Percentiles rank a stretch among this genome's conserved stretches.
phyloP scores from a whole-genome alignment of 768 basidiomycete genomes.

The Paxillus ammoniavirescens region DNA sequence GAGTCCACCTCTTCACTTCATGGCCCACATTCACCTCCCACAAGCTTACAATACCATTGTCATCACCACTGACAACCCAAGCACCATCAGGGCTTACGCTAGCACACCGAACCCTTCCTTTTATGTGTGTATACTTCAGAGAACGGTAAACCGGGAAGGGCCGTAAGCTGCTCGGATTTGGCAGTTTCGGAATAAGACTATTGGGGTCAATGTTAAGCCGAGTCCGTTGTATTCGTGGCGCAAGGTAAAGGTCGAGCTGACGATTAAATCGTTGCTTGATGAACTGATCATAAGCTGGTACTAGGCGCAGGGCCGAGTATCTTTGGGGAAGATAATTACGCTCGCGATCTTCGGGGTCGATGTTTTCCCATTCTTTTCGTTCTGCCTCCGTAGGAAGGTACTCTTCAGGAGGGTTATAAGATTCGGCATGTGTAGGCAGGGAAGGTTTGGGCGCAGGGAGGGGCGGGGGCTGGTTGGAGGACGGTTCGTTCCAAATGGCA shows the following conservation, averaged over 20 bases:
- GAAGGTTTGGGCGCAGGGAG: slow-evolving; percentile 90
- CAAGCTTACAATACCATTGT: slow-evolving; percentile 78
- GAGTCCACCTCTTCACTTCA: slow-evolving; percentile 84
- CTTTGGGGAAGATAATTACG: slow-evolving; percentile 88
- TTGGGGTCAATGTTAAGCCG: slow-evolving; percentile 92
- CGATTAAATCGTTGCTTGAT: slow-evolving; percentile 93
- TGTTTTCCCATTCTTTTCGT: slow-evolving; percentile 75
- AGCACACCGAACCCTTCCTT: slow-evolving; percentile 68
- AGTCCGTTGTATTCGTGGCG: slow-evolving; percentile 83
- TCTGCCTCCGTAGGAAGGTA: slow-evolving; percentile 88
- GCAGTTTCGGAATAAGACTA: slow-evolving; percentile 90
- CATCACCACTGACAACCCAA: slow-evolving; percentile 92
- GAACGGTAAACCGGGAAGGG: slow-evolving; percentile 92
- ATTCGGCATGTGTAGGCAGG: slow-evolving; percentile 92
- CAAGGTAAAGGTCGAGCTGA: slow-evolving; percentile 94
- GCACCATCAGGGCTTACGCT: slow-evolving; percentile 84
- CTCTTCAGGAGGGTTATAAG: slow-evolving; percentile 97
- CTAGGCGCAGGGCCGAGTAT: slow-evolving; percentile 78
- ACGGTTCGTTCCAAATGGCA: slow-evolving; percentile 83
- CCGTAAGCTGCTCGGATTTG: slow-evolving; percentile 84
- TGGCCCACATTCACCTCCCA: slow-evolving; percentile 93
- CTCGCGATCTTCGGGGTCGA: slow-evolving; percentile 87
- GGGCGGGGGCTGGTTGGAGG: slow-evolving; percentile 77
- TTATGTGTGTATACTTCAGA: slow-evolving; percentile 66
- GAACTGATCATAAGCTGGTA: slow-evolving; percentile 88